Evolutionary conservation across 768 basidiomycete species (phyloP), one percentile per base, ranked within the genome.

Genomic region (Phylloporus sp.): DNA sequence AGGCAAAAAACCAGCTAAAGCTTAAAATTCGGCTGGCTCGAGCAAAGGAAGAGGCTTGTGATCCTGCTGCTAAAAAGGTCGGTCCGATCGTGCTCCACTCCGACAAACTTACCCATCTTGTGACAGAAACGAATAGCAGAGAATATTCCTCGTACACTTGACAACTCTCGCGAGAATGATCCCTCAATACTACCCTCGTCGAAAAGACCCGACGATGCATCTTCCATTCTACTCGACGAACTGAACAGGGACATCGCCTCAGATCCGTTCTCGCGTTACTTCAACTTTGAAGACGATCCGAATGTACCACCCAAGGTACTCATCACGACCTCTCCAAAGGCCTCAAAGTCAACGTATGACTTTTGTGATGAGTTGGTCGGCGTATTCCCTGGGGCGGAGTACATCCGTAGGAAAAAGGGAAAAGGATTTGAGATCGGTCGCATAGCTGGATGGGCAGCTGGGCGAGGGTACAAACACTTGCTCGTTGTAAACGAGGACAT

Each of bases 401-500:
- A 91, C 57, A 81, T 90, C 44, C 77, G 82, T 49, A 71, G 94
- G 55, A 89, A 88, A 59, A 91, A 88, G 63, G 89, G 90, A 2
- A 85, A 89, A 56, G 90, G 89, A 0, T 95, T 89, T 58, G 92
- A 95, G 68, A 70, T 95, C 57, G 94, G 94, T 0, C 73, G 84
- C 49, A 89, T 97, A 59, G 89, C 94, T 24, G 80, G 86, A 4
- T 99, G 96, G 96, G 92, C 92, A 18, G 84, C 86, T 11, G 85
- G 82, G 33, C 72, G 96, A 58, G 86, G 86, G 3, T 99, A 90
- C 63, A 86, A 84, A 35, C 90, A 94, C 53, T 62, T 98, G 52
- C 75, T 89, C 34, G 90, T 99, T 3, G 90, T 98, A 27, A 98
- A 98, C 53, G 96, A 99, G 61, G 90, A 98, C 57, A 84, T 83